phyloP scores from a whole-genome alignment of 2,329 filamentous ascomycete species.

The Neopestalotiopsis rosae region DNA sequence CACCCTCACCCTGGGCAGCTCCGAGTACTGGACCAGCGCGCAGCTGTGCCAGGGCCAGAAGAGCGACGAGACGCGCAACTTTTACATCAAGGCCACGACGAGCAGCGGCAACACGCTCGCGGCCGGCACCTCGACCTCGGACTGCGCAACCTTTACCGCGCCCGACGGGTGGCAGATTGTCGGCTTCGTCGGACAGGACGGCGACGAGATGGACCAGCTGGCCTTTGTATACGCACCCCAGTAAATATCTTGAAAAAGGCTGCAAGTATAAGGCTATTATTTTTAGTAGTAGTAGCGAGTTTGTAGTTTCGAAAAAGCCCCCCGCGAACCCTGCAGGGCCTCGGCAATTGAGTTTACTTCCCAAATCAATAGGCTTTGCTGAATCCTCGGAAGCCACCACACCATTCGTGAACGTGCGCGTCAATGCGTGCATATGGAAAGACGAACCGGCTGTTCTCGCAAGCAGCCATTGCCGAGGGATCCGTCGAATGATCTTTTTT shows the following conservation, averaged over 20 bases:
- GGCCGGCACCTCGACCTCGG: slow-evolving; percentile 49
- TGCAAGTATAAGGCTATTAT: neutral
- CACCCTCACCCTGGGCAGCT: slow-evolving; percentile 47
- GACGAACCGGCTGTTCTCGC: neutral
- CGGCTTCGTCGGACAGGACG: slow-evolving; percentile 57
- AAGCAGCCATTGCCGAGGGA: neutral
- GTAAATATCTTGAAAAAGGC: slow-evolving; percentile 27
- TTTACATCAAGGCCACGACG: slow-evolving; percentile 61
- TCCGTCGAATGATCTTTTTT: neutral
- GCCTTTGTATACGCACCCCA: slow-evolving; percentile 52
- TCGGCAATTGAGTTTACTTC: neutral
- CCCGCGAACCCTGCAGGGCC: neutral
- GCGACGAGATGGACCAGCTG: slow-evolving; percentile 61
- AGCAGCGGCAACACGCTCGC: slow-evolving; percentile 51
- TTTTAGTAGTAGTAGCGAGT: neutral
- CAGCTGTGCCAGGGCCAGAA: slow-evolving; percentile 56
- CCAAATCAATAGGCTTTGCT: neutral
- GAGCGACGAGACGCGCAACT: slow-evolving; percentile 52
- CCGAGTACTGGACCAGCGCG: slow-evolving; percentile 55
- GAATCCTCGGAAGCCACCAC: neutral
- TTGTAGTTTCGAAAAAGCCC: neutral
- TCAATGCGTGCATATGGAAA: neutral
- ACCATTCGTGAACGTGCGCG: neutral
- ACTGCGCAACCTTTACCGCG: slow-evolving; percentile 53
- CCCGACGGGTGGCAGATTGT: slow-evolving; percentile 56